Conservation (phyloP, 768 basidiomycete species). For the Cystoderma amianthinum region DNA sequence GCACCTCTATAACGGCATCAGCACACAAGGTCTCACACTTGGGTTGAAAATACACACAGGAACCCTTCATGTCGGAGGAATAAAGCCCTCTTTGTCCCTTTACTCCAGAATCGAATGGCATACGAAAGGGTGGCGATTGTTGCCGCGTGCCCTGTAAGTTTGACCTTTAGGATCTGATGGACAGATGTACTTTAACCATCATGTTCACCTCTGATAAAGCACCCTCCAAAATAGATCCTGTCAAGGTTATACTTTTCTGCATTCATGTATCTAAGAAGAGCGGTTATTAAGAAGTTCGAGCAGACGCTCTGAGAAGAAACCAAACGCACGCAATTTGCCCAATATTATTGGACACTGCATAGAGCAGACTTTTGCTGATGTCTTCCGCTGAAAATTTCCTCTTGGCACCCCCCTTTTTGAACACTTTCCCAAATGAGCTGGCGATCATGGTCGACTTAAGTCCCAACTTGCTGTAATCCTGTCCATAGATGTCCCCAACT, state of each 20-base stretch:
- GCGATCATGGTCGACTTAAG: conserved; percentile 98
- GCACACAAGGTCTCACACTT: background rate
- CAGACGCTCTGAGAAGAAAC: background rate
- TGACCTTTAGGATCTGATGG: conserved; percentile 6
- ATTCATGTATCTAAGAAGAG: conserved; percentile 82
- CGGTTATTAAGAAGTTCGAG: conserved; percentile 1
- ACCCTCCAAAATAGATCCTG: conserved; percentile 98
- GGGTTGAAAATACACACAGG: conserved; percentile 51
- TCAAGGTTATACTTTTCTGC: conserved; percentile 97
- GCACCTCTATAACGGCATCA: conserved; percentile 53
- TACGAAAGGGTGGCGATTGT: conserved; percentile 97
- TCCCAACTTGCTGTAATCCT: conserved; percentile 91
- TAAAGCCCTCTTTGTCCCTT: conserved; percentile 91
- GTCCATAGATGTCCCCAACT: conserved; percentile 98
- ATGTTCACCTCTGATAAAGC: conserved; percentile 87
- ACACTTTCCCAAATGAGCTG: conserved; percentile 97
- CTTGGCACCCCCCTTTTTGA: conserved; percentile 81
- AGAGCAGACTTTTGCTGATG: conserved; percentile 89
- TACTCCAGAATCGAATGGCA: conserved; percentile 99
- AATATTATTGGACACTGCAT: conserved; percentile 98
- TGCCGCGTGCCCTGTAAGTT: conserved; percentile 77
- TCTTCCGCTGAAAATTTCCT: conserved; percentile 83
- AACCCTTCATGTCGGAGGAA: conserved; percentile 98
- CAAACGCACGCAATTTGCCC: conserved; percentile 95
- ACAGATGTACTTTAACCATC: conserved; percentile 2